Evolutionary conservation across 2,329 filamentous ascomycete species (phyloP), one percentile per base, ranked within the genome.

Genomic region (Alternaria ventricosa): DNA sequence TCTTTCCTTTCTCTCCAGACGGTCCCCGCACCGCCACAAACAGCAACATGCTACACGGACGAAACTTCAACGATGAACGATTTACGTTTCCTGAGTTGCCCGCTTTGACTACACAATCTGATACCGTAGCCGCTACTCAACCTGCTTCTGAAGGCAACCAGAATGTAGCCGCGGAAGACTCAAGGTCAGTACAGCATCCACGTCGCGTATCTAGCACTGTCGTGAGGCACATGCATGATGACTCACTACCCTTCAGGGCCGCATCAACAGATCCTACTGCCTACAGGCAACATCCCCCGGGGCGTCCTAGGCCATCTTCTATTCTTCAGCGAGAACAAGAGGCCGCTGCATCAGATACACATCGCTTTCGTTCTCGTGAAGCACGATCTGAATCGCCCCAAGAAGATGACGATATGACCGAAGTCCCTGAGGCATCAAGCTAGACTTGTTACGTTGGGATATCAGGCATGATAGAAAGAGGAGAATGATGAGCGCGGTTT

Each of bases 241-340:
- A 41, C 36, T 41, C 36, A 41, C 36, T 41, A 18, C 36, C 36
- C 4, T 1, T 41, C n/a, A 41, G 36, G n/a, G 2, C 0, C 9
- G 3, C 36, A 41, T 41, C 36, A 41, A 41, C n/a, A 41, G 36
- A 36, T 36, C 4, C 33, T 36, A 36, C 33, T n/a, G 33, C 33
- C 2, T 36, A n/a, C 33, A n/a, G 33, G 33, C 33, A 36, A 36
- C 33, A 1, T 36, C 8, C 33, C 2, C 33, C 0, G 15, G 33
- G 33, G 33, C 33, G 33, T 36, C 33, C 4, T 10, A 36, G 33
- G 7, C 33, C 15, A 0, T 0, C 0, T n/a, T 36, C 33, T 41
- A 2, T 18, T 3, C 36, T 0, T 18, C 9, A 2, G 36, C 0
- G 0, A 41, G 36, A 2, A 41, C 36, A 3, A 41, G 36, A 18